Evolutionary conservation across 1,139 yeast genomes (phyloP).

Genomic region (Hyphopichia pseudoburtonii): DNA sequence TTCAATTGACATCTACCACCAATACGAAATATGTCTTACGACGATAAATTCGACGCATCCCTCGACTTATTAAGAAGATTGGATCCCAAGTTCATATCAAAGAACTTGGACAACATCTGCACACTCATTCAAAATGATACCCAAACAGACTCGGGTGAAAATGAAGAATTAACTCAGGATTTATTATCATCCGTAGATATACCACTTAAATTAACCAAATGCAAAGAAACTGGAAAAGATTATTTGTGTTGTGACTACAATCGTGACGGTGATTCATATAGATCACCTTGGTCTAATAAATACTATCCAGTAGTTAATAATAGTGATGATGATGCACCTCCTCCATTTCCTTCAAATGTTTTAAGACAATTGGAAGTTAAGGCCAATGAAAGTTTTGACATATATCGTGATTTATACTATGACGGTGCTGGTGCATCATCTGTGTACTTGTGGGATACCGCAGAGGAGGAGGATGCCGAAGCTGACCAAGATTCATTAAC

Average conservation of each 20-base stretch:
- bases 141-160: conserved; percentile 8
- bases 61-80: conserved; percentile 83
- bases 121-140: conserved; percentile 59
- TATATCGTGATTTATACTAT: conserved; percentile 89
- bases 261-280: conserved; percentile 87
- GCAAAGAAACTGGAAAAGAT: conserved; percentile 60
- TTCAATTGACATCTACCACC: too few relatives aligned
- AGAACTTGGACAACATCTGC: conserved; percentile 68
- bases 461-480: conserved; percentile 31
- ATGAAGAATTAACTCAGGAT: conserved; percentile 74
- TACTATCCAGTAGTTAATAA: conserved; percentile 63
- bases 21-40: conserved; percentile 37
- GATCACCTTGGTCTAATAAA: conserved; percentile 89
- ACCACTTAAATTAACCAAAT: conserved; percentile 64
- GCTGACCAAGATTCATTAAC: conserved; percentile 31
- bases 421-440: conserved; percentile 87
- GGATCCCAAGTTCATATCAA: conserved; percentile 68
- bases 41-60: conserved; percentile 81
- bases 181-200: conserved; percentile 84
- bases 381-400: conserved; percentile 89
- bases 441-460: conserved; percentile 89
- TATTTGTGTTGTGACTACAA: conserved; percentile 91
- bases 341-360: conserved; percentile 66
- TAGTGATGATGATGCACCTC: conserved; percentile 57
- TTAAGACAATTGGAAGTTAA: conserved; percentile 74